Conservation (phyloP, 306 rosid species). For the Psophocarpus tetragonolobus region DNA sequence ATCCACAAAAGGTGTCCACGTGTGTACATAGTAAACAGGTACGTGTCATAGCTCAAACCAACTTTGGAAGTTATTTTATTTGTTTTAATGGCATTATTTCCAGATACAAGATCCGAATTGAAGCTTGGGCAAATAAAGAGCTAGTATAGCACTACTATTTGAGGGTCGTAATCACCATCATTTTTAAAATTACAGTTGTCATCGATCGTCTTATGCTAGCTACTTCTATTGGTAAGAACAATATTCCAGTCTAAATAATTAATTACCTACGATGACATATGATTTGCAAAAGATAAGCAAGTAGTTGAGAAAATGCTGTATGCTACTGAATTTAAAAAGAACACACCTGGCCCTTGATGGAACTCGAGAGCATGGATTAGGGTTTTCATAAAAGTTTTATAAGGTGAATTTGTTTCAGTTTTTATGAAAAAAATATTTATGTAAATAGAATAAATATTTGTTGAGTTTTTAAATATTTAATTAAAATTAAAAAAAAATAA, state of each 20-base stretch:
- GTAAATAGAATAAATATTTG: too few relatives aligned
- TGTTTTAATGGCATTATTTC: constrained; percentile 29
- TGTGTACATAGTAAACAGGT: constrained; percentile 29
- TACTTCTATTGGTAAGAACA: constrained; percentile 25
- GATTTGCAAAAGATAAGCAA: neutral
- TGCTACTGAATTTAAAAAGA: constrained; percentile 17
- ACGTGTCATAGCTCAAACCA: constrained; percentile 49
- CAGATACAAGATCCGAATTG: constrained; percentile 67
- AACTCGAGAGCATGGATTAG: constrained; percentile 30
- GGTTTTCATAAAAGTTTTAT: constrained; percentile 5
- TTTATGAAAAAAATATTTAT: too few relatives aligned
- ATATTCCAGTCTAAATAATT: neutral
- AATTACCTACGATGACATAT: neutral
- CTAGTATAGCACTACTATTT: constrained; percentile 25
- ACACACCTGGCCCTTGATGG: constrained; percentile 40
- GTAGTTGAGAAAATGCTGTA: neutral
- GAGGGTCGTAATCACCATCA: constrained; percentile 29
- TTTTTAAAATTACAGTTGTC: neutral
- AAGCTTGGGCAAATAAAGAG: constrained; percentile 33
- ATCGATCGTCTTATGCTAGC: neutral
- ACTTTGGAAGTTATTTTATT: constrained; percentile 50
- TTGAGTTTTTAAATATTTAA: too few relatives aligned
- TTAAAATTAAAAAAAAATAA: too few relatives aligned
- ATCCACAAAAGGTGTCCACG: constrained; percentile 40
- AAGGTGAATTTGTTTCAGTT: too few relatives aligned